These are phyloP conservation scores for Scortechinia acanthostroma DNA, from an alignment of 2,329 filamentous ascomycete genomes.

Conservation along the genomic window DNA sequence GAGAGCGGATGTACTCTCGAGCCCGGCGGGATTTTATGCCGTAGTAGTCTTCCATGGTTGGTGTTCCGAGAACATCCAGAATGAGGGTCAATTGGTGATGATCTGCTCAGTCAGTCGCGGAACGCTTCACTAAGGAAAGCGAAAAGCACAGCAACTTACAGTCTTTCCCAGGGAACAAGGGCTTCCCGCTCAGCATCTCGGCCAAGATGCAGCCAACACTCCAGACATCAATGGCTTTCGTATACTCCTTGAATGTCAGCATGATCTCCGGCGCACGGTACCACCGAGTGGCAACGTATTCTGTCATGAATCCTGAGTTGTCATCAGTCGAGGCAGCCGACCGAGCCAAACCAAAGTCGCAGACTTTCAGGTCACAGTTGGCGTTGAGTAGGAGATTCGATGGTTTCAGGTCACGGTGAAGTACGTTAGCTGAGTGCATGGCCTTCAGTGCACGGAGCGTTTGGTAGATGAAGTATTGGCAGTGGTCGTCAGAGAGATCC, in stretches of 20 bases:
- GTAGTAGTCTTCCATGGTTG: conserved; percentile 99
- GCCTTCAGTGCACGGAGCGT: conserved; percentile 94
- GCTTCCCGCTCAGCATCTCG: conserved; percentile 98
- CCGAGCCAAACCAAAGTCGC: conserved; percentile 91
- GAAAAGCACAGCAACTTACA: conserved; percentile 59
- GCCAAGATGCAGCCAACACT: conserved; percentile 96
- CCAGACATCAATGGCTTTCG: conserved; percentile 98
- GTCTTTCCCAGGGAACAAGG: conserved; percentile 95
- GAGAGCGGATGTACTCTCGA: conserved; percentile 92
- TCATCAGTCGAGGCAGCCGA: conserved; percentile 96
- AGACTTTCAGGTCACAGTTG: conserved; percentile 98
- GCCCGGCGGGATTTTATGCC: conserved; percentile 97
- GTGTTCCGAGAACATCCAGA: conserved; percentile 91
- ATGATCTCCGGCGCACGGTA: conserved; percentile 99
- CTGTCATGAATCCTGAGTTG: conserved; percentile 99
- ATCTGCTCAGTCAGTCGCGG: conserved; percentile 47
- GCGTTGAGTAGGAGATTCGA: conserved; percentile 95
- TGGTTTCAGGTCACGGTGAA: conserved; percentile 94
- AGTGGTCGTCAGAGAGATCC: conserved; percentile 96
- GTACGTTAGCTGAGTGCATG: conserved; percentile 97
- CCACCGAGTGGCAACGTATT: conserved; percentile 99
- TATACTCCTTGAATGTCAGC: conserved; percentile 99
- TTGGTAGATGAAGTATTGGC: conserved; percentile 99
- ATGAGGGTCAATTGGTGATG: conserved; percentile 97
- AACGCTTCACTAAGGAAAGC: too few relatives aligned